phyloP scores from a whole-genome alignment of 345 rosid genomes.

The Rhodamnia rubescens region DNA sequence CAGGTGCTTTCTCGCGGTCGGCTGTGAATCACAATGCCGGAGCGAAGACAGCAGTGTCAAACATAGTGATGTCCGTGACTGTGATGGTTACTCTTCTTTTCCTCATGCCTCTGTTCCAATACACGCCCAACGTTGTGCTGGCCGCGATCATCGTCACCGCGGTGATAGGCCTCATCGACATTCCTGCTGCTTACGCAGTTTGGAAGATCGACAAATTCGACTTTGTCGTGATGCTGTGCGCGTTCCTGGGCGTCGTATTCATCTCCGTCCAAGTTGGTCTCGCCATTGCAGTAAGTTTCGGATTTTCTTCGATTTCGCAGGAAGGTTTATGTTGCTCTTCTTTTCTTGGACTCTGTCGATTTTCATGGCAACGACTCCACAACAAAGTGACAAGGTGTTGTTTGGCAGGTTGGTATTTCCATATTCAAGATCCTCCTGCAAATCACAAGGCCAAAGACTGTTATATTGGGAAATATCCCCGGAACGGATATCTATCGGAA shows the following conservation, averaged over 20 bases:
- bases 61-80: slow-evolving; percentile 80
- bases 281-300: slow-evolving; percentile 64
- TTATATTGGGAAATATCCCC: slow-evolving; percentile 68
- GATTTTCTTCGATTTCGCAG: background rate
- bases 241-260: slow-evolving; percentile 77
- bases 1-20: slow-evolving; percentile 92
- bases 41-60: slow-evolving; percentile 87
- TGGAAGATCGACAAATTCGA: slow-evolving; percentile 94
- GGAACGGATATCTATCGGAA: slow-evolving; percentile 63
- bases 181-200: slow-evolving; percentile 61
- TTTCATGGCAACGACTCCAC: background rate
- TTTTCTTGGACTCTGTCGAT: background rate
- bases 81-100: slow-evolving; percentile 92
- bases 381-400: background rate
- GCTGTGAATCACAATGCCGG: slow-evolving; percentile 96
- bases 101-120: slow-evolving; percentile 88
- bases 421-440: slow-evolving; percentile 77
- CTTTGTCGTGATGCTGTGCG: slow-evolving; percentile 67
- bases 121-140: slow-evolving; percentile 85
- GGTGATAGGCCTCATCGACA: slow-evolving; percentile 82
- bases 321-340: background rate
- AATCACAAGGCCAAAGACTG: slow-evolving; percentile 72
- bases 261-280: slow-evolving; percentile 81
- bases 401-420: slow-evolving; percentile 63
- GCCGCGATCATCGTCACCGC: slow-evolving; percentile 93